Conservation (phyloP, 306 rosid genomes). For the Cyamopsis tetragonoloba region DNA sequence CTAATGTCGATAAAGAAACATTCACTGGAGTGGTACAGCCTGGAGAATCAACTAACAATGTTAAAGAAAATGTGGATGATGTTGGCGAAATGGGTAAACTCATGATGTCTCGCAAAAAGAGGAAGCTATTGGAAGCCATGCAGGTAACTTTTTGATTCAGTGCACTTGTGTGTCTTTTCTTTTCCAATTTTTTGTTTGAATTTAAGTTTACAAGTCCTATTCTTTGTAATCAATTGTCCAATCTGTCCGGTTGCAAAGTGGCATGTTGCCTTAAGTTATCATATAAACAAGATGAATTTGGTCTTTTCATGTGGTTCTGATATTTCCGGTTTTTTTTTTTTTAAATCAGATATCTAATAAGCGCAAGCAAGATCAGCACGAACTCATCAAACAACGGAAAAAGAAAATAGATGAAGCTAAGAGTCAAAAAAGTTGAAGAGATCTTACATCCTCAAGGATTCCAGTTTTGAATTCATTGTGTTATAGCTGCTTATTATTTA, state of each 20-base stretch:
- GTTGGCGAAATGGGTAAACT: constrained; percentile 34
- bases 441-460: not conserved
- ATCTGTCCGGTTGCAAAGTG: not conserved
- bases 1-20: constrained; percentile 34
- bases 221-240: not conserved
- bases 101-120: constrained; percentile 54
- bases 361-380: constrained; percentile 46
- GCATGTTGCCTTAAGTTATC: not conserved
- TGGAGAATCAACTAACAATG: constrained; percentile 35
- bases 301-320: not conserved
- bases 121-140: constrained; percentile 57
- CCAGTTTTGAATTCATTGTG: not conserved
- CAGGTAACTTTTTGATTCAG: constrained; percentile 40
- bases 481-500: not conserved
- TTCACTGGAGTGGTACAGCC: constrained; percentile 33
- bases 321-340: not conserved
- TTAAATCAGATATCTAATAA: constrained; percentile 54
- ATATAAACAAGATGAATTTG: not conserved
- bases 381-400: constrained; percentile 55
- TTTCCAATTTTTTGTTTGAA: not conserved
- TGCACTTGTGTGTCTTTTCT: not conserved
- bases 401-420: constrained; percentile 52
- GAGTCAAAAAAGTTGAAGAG: constrained; percentile 27
- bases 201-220: not conserved
- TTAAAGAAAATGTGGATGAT: constrained; percentile 37